Evolutionary conservation across 768 basidiomycete species (phyloP), one percentile per base, ranked within the genome.

Genomic region (Dentipellis fragilis): DNA sequence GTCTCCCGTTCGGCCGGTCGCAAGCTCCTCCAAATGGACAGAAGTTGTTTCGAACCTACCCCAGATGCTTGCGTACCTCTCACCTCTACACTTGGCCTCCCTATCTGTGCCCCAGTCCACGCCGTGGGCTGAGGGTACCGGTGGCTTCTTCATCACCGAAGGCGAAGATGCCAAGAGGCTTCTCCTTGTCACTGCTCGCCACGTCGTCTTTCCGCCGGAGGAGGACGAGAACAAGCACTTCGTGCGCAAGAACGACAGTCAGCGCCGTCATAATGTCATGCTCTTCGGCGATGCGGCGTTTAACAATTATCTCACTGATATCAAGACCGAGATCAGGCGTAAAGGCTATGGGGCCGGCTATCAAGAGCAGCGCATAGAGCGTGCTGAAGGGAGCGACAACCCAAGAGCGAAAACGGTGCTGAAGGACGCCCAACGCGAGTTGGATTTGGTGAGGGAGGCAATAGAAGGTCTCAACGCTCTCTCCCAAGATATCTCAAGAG

Each of bases 121-220:
- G 2, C 68, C 74, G 40, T 35, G 68, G 52, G 63, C 45, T 39
- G 74, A 73, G 58, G 72, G 74, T 54, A 74, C 75, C 1, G 71
- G 65, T 35, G 52, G 52, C 8, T 58, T 69, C 42, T 65, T 72
- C 60, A 58, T 63, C 34, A n/a, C 29, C 55, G 59, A 68, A 10
- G 59, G 62, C 36, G 69, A 64, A 54, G 16, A 60, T 58, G 52
- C 21, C 23, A 63, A 49, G 4, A 49, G 42, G 1, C 42, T 35
- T 57, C 37, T 63, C 49, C 49, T 49, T n/a, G 21, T 49, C 21
- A 23, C 49, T 23, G 21, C 49, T 34, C 49, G 49, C 4, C 49
- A 49, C 29, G 49, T 49, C 23, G 49, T 49, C 10, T 49, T 49
- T 10, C 10, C 29, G 14, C 23, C 12, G 29, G 49, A 49, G 4